Evolutionary conservation across 257 asterid genomes (phyloP), one percentile per base, ranked within the genome.

Genomic region (Cynanchum wilfordii): DNA sequence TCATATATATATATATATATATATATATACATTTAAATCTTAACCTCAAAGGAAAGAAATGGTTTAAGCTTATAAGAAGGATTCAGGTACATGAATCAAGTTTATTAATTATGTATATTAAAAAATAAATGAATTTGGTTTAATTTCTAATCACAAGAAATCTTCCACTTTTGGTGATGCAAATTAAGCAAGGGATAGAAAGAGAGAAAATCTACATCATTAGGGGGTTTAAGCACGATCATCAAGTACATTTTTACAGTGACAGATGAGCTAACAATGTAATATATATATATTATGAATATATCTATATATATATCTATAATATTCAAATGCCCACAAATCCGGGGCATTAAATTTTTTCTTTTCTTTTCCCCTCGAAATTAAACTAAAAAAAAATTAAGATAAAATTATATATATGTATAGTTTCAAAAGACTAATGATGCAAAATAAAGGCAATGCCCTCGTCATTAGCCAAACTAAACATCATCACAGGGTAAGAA

Each of bases 221-320:
- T 70, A 74, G 73, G 77, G 73, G 47, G 79, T 58, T 69, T 77
- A 68, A 77, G 77, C 84, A 79, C 81, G 74, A 76, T 76, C 79
- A 57, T 50, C 40, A 74, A 66, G 66, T 72, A 77, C 76, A 71
- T 65, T 69, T 42, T 63, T 62, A 79, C 68, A 79, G 81, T 51
- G 82, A 83, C 86, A 40, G 63, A 52, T 70, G 76, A 83, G 76
- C 90, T 80, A 70, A 79, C 68, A 69, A 77, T 76, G 66, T 66
- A 76, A 17, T n/a, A 38, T 60, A 25, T 13, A 16, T 3, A 62
- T 2, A 16, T 12, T 11, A 60, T 12, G 4, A 11, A 11, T 49
- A 49, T 0, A 38, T 38, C 3, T 42, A 42, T 10, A 42, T 42
- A 7, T 42, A 7, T 42, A 42, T 42, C 0, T 42, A 8, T 42